These are phyloP conservation scores for Tolypocladium nubicola DNA, from an alignment of 2,329 filamentous ascomycete species.

Conservation along the genomic window DNA sequence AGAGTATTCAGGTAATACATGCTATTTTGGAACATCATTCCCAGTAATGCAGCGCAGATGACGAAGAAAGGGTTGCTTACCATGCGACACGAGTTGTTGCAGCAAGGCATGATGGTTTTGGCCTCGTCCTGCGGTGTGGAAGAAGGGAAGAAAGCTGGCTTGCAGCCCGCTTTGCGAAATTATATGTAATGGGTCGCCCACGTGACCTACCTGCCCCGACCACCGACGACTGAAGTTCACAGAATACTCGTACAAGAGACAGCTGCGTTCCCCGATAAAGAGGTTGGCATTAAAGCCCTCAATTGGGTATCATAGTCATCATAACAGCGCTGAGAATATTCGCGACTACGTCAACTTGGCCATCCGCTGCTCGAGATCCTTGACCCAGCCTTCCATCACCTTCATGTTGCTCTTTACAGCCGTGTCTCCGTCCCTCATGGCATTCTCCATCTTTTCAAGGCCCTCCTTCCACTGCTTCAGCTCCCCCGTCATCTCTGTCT, in stretches of 20 bases:
- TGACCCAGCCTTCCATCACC: constrained; percentile 82
- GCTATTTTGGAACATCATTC: constrained; percentile 43
- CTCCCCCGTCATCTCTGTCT: constrained; percentile 73
- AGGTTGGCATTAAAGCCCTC: neutral
- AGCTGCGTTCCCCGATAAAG: accelerated
- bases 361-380: constrained; percentile 71
- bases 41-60: constrained; percentile 10
- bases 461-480: constrained; percentile 80
- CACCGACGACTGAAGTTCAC: neutral
- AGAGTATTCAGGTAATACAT: constrained; percentile 48
- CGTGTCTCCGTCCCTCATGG: constrained; percentile 58
- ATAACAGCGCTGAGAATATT: neutral
- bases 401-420: constrained; percentile 71
- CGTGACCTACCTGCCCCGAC: neutral
- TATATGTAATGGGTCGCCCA: neutral
- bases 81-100: neutral
- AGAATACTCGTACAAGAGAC: neutral
- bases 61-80: constrained; percentile 6
- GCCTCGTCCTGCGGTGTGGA: neutral
- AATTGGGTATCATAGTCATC: constrained; percentile 7
- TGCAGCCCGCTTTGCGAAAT: neutral
- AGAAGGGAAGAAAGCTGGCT: neutral
- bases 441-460: constrained; percentile 65
- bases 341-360: constrained; percentile 36
- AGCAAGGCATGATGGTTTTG: neutral